Conservation (phyloP, 805 yeast species). For the Zygoascus tannicola region DNA sequence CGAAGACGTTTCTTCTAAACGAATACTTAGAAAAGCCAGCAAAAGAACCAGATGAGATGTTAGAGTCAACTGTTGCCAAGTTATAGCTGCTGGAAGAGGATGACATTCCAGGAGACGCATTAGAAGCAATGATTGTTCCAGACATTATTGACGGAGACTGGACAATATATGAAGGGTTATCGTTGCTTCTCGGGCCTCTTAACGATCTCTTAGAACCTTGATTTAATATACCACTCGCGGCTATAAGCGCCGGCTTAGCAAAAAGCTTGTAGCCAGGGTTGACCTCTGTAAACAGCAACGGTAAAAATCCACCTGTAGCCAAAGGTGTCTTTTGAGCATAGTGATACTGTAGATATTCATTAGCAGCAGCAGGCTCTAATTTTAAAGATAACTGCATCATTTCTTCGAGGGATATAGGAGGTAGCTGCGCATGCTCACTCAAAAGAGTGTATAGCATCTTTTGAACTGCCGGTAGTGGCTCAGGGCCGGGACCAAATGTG, state of each 20-base stretch:
- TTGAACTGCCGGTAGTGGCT: conserved; percentile 29
- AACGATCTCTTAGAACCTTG: conserved; percentile 4
- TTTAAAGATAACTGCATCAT: conserved; percentile 57
- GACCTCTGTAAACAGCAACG: conserved; percentile 53
- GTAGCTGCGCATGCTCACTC: conserved; percentile 32
- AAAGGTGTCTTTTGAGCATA: conserved; percentile 46
- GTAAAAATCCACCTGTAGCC: conserved; percentile 52
- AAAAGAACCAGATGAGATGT: not conserved
- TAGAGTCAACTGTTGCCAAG: not conserved
- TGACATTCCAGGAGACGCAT: not conserved
- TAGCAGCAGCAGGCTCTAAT: conserved; percentile 52
- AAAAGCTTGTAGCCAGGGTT: conserved; percentile 49
- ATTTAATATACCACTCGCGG: conserved; percentile 41
- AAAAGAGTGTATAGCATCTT: conserved; percentile 38
- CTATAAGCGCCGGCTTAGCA: conserved; percentile 41
- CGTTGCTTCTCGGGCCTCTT: conserved; percentile 1
- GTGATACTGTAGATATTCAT: conserved; percentile 36
- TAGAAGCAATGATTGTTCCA: not conserved
- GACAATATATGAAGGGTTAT: not conserved
- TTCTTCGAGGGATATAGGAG: conserved; percentile 34
- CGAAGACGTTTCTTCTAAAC: not conserved
- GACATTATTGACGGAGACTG: not conserved
- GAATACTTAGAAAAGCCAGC: not conserved
- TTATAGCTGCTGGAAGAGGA: not conserved
- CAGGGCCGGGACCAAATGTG: conserved; percentile 22